Evolutionary conservation across 1,284 basidiomycete species (phyloP), one percentile per base, ranked within the genome.

Genomic region (Ceratobasidium sp.): DNA sequence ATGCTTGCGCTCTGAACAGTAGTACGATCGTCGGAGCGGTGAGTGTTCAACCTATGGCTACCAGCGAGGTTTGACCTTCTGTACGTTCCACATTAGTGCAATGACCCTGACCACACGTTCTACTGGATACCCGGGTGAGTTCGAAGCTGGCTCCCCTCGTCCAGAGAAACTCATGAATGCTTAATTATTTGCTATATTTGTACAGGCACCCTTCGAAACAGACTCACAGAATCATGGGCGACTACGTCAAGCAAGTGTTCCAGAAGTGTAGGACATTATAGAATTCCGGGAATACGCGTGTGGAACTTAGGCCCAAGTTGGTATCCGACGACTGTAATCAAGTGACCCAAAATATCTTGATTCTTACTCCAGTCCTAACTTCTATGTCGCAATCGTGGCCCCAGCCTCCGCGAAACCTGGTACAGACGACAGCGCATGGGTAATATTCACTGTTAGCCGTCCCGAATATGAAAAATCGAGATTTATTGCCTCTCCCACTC

Each of bases 1-100:
- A 80, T 2, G 79, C 83, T 0, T 87, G 86, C 71, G 19, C 77
- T 1, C 34, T 75, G n/a, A 75, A 75, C 37, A 75, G 74, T 58
- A 71, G 66, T 34, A 75, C 66, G 11, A 75, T 72, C 58, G 31
- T 72, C 22, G 74, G 74, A 22, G 58, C 66, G 37, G 66, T 69
- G 41, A 58, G 66, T 48, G 11, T 39, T 54, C 7, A 6, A 22
- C n/a, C n/a, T n/a, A 49, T 13, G 9, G n/a, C 31, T 5, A 6
- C 7, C 34, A 16, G 8, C 7, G 13, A 27, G 43, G 24, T 22
- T 41, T 49, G 29, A 65, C 22, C 7, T 24, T n/a, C n/a, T n/a
- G n/a, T n/a, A 34, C 16, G n/a, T 48, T 51, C 29, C 7, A 9
- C 63, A 31, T 24, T 29, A 69, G 61, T 75, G 74, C 29, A 51